Evolutionary conservation across 768 basidiomycete genomes (phyloP).

Genomic region (Russula dissimulans): DNA sequence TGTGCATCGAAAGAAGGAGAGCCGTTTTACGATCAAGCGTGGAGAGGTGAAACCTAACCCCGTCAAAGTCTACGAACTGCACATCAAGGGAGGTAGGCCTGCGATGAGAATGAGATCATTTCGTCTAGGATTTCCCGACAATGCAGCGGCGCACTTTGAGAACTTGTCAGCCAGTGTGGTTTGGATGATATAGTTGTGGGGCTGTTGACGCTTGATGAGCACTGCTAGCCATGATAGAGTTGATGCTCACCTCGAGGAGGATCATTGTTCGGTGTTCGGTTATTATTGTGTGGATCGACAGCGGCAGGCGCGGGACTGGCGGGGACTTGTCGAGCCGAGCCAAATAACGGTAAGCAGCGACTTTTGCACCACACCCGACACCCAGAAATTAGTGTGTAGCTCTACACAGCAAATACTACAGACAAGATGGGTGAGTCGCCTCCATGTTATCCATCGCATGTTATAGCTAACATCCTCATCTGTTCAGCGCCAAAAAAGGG

Average conservation of each 20-base stretch:
- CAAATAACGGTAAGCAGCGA: conserved; percentile 22
- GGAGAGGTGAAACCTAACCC: conserved; percentile 88
- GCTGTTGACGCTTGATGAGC: conserved; percentile 33
- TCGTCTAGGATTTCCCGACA: background rate
- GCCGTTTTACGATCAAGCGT: conserved; percentile 78
- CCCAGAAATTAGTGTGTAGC: conserved; percentile 1
- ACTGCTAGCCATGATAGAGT: background rate
- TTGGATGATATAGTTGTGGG: conserved; percentile 90
- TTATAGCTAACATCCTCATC: conserved; percentile 1
- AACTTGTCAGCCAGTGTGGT: conserved; percentile 82
- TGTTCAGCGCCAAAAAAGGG: conserved; percentile 78
- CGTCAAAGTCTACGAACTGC: conserved; percentile 96
- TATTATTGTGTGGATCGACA: too few species aligned
- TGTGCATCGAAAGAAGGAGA: conserved; percentile 88
- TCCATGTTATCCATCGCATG: background rate
- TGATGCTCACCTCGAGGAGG: conserved; percentile 61
- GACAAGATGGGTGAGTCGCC: conserved; percentile 27
- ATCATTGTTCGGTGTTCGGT: conserved; percentile 45
- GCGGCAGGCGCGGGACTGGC: too few species aligned
- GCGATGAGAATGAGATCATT: conserved; percentile 15
- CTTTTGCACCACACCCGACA: conserved; percentile 9
- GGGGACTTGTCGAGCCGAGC: background rate
- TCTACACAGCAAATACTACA: background rate
- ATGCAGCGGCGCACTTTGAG: conserved; percentile 49
- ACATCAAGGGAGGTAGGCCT: conserved; percentile 92